Evolutionary conservation across 108 stramenopile species (phyloP), one percentile per base, ranked within the genome.

Genomic region (Pelagomonas calceolata): DNA sequence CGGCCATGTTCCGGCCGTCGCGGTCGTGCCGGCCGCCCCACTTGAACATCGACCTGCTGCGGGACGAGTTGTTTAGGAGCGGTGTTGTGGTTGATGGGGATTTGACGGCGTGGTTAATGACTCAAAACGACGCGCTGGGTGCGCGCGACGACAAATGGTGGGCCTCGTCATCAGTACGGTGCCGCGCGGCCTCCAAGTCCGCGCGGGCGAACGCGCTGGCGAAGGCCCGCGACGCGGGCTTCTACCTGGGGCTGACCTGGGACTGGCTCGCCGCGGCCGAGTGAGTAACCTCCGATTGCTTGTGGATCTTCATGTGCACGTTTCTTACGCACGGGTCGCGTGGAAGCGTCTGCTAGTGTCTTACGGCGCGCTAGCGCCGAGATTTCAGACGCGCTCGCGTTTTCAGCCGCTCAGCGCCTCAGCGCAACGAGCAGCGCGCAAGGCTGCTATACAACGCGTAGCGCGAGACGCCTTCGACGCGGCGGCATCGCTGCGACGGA

Each of bases 1-100:
- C 90, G 14, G 89, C 84, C n/a, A 93, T 93, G 90, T 93, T 93
- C 74, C 87, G 79, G 33, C 70, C 86, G 3, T 87, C 86, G 65
- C 82, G 84, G 70, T 71, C 73, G 32, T 94, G 92, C 68, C 85
- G 89, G 3, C 67, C 78, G n/a, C 92, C 92, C 7, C 89, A 94
- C 80, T 70, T 94, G 75, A 91, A 94, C 66, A 44, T 90, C 18
- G 92, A 94, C 70, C 88, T 87, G 76, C 67, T 94, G 17, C 84
- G 92, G 10, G 89, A 94, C 77, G 91, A 88, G 32, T 69, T 94
- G 30, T 94, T 90, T 81, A 77, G 82, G 68, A 75, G 84, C 34
- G 51, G 51, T 26, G 71, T 88, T n/a, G 78, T 90, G 29, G 73
- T 77, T 45, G 80, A 87, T 69, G 66, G 70, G 68, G 70, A 86